Conservation (phyloP, 2,329 filamentous ascomycete species). For the Exophiala oligosperma region DNA sequence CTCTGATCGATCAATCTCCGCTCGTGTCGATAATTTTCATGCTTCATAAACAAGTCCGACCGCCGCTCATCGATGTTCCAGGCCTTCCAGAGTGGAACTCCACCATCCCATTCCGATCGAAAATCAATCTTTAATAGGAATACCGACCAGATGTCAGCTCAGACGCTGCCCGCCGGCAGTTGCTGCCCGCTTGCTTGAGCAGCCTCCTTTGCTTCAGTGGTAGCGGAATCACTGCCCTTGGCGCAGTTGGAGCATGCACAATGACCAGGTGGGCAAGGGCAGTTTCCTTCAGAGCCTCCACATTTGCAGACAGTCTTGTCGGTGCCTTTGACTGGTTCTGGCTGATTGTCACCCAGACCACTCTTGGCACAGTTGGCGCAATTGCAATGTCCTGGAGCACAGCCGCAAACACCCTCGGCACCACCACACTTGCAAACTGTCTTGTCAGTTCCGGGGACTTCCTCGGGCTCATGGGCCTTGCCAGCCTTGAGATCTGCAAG, state of each 20-base stretch:
- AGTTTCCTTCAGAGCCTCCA: conserved; percentile 37
- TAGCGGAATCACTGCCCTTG: conserved; percentile 26
- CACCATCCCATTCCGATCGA: too few relatives aligned
- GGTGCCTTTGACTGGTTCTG: conserved; percentile 36
- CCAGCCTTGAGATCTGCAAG: conserved; percentile 80
- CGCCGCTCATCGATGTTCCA: too few relatives aligned
- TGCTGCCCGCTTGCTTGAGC: conserved; percentile 29
- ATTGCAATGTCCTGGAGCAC: conserved; percentile 38
- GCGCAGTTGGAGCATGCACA: conserved; percentile 41
- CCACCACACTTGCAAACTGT: conserved; percentile 44
- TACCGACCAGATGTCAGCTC: neutral
- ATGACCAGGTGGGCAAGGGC: conserved; percentile 38
- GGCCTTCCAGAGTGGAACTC: too few relatives aligned
- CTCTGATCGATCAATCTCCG: too few relatives aligned
- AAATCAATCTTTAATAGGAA: too few relatives aligned
- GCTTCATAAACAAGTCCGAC: too few relatives aligned
- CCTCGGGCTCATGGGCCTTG: conserved; percentile 42
- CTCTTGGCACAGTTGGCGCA: conserved; percentile 38
- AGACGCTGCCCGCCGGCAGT: conserved; percentile 24
- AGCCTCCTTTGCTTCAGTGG: conserved; percentile 28
- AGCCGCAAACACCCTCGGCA: conserved; percentile 37
- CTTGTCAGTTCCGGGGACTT: conserved; percentile 40
- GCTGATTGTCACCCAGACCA: conserved; percentile 54
- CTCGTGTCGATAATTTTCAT: too few relatives aligned
- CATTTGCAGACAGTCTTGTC: conserved; percentile 44